phyloP scores from a whole-genome alignment of 495 filamentous ascomycete genomes.

The Hypoxylon intermedium region DNA sequence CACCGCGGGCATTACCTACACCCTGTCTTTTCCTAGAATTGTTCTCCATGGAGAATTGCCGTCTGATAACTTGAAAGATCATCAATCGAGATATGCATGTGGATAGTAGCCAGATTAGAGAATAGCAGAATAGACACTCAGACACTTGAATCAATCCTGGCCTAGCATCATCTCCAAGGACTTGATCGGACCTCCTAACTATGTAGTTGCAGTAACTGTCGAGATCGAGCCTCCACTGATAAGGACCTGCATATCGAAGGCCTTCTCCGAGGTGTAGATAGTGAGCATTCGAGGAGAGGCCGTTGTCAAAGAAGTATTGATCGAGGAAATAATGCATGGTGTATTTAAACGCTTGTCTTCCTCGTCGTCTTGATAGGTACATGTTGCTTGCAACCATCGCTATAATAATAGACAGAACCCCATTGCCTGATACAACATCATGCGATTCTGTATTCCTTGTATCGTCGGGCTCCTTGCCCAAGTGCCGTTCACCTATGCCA shows the following conservation, averaged over 20 bases:
- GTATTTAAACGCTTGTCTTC: not conserved
- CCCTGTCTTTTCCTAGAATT: too few species aligned
- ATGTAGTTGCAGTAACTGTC: not conserved
- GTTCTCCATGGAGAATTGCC: too few species aligned
- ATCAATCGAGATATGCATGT: too few species aligned
- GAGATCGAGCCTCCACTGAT: not conserved
- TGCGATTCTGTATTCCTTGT: slow-evolving; percentile 6
- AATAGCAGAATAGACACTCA: too few species aligned
- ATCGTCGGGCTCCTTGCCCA: slow-evolving; percentile 7
- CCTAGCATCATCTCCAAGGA: too few species aligned
- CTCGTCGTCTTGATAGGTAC: not conserved
- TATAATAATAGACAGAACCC: not conserved
- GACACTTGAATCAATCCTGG: too few species aligned
- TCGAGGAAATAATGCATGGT: not conserved
- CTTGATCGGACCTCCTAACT: not conserved
- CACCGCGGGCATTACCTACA: too few species aligned
- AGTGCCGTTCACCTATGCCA: slow-evolving; percentile 1
- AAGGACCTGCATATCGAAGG: not conserved
- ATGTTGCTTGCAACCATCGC: not conserved
- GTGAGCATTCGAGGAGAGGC: not conserved
- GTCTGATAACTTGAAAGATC: too few species aligned
- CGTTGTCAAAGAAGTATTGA: not conserved
- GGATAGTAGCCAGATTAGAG: too few species aligned
- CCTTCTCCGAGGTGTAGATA: slow-evolving; percentile 5
- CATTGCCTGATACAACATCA: not conserved